Evolutionary conservation across 768 basidiomycete species (phyloP).

Genomic region (Tubosaeta sp.): DNA sequence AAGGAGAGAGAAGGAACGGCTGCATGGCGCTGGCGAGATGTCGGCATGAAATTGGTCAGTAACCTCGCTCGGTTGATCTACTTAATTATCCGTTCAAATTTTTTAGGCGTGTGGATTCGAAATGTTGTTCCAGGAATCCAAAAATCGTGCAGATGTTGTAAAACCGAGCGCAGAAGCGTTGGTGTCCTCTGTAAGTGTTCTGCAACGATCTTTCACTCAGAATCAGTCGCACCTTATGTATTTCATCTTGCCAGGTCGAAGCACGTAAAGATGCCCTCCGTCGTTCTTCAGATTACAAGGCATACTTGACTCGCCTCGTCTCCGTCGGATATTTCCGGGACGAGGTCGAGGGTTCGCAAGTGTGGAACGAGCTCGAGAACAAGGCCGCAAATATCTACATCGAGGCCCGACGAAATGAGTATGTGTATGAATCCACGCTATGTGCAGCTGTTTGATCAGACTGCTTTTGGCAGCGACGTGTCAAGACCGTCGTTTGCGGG

Average conservation of each 20-base stretch:
- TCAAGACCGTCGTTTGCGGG: conserved; percentile 73
- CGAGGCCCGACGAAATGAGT: conserved; percentile 63
- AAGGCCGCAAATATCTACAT: conserved; percentile 68
- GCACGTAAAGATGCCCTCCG: conserved; percentile 66
- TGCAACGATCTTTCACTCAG: neutral
- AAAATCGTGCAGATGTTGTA: conserved; percentile 45
- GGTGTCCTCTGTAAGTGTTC: conserved; percentile 45
- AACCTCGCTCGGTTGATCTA: neutral
- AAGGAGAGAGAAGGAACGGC: conserved; percentile 55
- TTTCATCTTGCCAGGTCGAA: conserved; percentile 40
- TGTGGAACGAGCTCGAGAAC: conserved; percentile 70
- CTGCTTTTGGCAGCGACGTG: conserved; percentile 39
- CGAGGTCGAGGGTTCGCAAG: conserved; percentile 70
- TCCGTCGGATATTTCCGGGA: conserved; percentile 72
- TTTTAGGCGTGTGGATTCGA: conserved; percentile 89
- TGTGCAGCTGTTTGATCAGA: conserved; percentile 1
- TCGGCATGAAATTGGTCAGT: conserved; percentile 90
- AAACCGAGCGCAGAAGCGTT: conserved; percentile 35
- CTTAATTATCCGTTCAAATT: neutral
- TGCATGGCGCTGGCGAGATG: conserved; percentile 75
- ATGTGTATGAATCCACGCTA: conserved; percentile 27
- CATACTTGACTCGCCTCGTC: conserved; percentile 65
- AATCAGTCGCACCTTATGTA: neutral
- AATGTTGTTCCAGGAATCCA: conserved; percentile 89
- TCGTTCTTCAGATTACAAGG: conserved; percentile 60